Base-by-base conservation (phyloP, 2,329 filamentous ascomycete genomes). In the Thelonectria discophora region DNA sequence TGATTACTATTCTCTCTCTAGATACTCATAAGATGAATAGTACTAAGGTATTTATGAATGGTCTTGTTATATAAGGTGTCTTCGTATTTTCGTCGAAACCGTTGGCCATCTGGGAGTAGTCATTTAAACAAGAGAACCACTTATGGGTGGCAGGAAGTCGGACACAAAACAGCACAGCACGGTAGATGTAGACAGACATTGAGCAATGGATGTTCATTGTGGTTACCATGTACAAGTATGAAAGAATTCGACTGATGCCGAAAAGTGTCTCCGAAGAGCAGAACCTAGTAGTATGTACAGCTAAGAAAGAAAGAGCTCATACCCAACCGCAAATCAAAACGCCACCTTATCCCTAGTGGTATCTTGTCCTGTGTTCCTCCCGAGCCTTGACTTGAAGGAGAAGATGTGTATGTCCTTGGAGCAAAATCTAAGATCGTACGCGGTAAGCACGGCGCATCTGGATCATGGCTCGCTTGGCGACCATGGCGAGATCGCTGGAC, bases 401-500 rank as follows among this genome's bases (percentile, higher is more conserved):
- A 34, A 12, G 9, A n/a, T 20, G 17, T 40, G 32, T 18, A 18
- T 21, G 5, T 34, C n/a, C 15, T 15, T 24, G 9, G 43, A 46
- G 10, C 3, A 13, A 13, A 39, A 43, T 52, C 56, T 50, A 62
- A 8, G 12, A 45, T 12, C 34, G 12, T 11, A 57, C 61, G 52
- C 72, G 76, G 1, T 65, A 42, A 2, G 72, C 67, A 4, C 75
- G 75, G 24, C 75, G 75, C 65, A 74, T 65, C 1, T 45, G 43
- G 0, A 69, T 63, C 53, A 63, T 62, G 9, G 70, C 67, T 15
- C 53, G 32, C 53, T 64, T 68, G 0, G 58, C 24, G 0, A 42
- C 53, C 67, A 85, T 78, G 18, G 72, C 74, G 30, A 86, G 72
- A 0, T 73, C 64, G 7, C 73, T 66, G 2, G 76, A 74, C 60